Evolutionary conservation across 148 eudicot genomes (phyloP).

Genomic region (Silene latifolia): DNA sequence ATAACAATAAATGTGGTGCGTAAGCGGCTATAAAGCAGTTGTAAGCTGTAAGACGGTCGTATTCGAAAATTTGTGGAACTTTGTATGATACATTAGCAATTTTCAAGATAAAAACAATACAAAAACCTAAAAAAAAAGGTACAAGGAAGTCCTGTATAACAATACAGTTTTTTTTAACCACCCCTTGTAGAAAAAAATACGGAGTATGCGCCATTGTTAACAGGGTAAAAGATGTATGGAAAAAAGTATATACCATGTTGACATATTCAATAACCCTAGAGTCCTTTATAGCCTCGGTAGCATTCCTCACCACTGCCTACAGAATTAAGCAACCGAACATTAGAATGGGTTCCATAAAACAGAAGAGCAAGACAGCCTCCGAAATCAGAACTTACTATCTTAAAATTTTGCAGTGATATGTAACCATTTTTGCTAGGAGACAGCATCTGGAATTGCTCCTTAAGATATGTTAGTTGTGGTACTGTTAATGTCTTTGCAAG

Average conservation of each 20-base stretch:
- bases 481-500: conserved; percentile 79
- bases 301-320: conserved; percentile 57
- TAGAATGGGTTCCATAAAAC: background rate
- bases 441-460: conserved; percentile 76
- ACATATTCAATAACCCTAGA: conserved; percentile 80
- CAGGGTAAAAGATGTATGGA: background rate
- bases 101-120: too few relatives aligned
- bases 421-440: conserved; percentile 83
- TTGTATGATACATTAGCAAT: too few relatives aligned
- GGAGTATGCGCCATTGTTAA: background rate
- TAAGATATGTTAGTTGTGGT: conserved; percentile 64
- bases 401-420: conserved; percentile 67
- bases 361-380: background rate
- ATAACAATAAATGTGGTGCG: too few relatives aligned
- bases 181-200: too few relatives aligned
- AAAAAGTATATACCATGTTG: conserved; percentile 39
- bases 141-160: too few relatives aligned
- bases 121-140: too few relatives aligned
- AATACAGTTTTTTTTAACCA: too few relatives aligned
- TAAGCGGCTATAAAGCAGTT: too few relatives aligned
- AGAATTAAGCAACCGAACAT: conserved; percentile 14
- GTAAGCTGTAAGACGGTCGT: too few relatives aligned
- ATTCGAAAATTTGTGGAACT: too few relatives aligned
- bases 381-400: conserved; percentile 36
- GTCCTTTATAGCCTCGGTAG: conserved; percentile 89